Evolutionary conservation across 2,329 filamentous ascomycete genomes (phyloP).

Genomic region (Alternaria gaisen): DNA sequence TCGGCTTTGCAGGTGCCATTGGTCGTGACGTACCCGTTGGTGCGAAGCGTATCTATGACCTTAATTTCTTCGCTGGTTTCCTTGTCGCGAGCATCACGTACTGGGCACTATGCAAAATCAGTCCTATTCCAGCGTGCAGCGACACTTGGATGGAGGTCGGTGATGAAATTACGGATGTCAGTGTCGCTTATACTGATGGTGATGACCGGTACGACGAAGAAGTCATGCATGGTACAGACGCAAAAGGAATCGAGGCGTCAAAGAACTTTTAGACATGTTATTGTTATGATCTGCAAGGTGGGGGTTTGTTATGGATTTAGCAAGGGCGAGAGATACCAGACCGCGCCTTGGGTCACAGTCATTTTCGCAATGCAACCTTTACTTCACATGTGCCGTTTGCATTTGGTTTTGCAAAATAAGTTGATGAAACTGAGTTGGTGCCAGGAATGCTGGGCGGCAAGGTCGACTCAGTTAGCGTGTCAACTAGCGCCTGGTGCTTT

Average conservation of each 20-base stretch:
- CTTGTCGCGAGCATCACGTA: slow-evolving; percentile 73
- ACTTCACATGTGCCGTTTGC: neutral
- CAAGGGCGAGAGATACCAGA: slow-evolving; percentile 16
- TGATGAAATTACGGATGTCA: slow-evolving; percentile 41
- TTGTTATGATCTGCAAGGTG: neutral
- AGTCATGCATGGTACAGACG: slow-evolving; percentile 28
- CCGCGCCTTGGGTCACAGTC: slow-evolving; percentile 15
- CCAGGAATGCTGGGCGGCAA: neutral
- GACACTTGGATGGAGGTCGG: slow-evolving; percentile 80
- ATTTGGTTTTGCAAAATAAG: neutral
- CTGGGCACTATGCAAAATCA: slow-evolving; percentile 73
- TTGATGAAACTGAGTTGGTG: slow-evolving; percentile 2
- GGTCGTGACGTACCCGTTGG: slow-evolving; percentile 76
- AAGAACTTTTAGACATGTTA: slow-evolving; percentile 21
- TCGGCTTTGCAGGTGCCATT: slow-evolving; percentile 86
- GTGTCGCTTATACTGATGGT: slow-evolving; percentile 36
- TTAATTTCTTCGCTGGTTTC: slow-evolving; percentile 92
- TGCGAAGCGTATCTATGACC: slow-evolving; percentile 84
- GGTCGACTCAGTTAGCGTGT: neutral
- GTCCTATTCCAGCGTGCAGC: slow-evolving; percentile 77
- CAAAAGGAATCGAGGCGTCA: slow-evolving; percentile 21
- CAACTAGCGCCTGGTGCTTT: slow-evolving; percentile 1
- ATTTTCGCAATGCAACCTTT: slow-evolving; percentile 4
- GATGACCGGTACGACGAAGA: slow-evolving; percentile 44
- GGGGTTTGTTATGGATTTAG: neutral